Percentiles rank a stretch among this genome's conserved stretches.
phyloP scores from a whole-genome alignment of 2,329 filamentous ascomycete species.

The Taxawa tesnikishii region DNA sequence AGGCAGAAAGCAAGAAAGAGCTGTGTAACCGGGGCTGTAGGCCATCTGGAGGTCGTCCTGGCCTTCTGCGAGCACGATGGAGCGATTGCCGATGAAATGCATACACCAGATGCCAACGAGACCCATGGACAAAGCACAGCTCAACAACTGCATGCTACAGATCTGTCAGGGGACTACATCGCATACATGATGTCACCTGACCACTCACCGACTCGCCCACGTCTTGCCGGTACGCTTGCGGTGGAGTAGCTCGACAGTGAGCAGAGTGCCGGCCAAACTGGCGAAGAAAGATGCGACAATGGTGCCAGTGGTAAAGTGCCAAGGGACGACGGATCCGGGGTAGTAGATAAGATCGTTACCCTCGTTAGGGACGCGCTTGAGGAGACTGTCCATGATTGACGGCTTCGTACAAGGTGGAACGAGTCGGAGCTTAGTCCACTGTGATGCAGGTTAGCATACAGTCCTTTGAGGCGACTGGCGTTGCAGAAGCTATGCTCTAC shows the following conservation, averaged over 20 bases:
- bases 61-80: slow-evolving; percentile 58
- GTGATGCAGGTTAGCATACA: too few relatives aligned
- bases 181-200: not conserved
- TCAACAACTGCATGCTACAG: slow-evolving; percentile 27
- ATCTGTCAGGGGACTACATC: slow-evolving; percentile 1
- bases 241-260: slow-evolving; percentile 73
- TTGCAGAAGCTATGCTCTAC: too few relatives aligned
- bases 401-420: too few relatives aligned
- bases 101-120: slow-evolving; percentile 41
- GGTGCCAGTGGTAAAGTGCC: slow-evolving; percentile 42
- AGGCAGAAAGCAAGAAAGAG: slow-evolving; percentile 68
- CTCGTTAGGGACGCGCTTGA: too few relatives aligned
- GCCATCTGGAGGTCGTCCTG: slow-evolving; percentile 53
- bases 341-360: too few relatives aligned
- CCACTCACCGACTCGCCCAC: slow-evolving; percentile 54
- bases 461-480: too few relatives aligned
- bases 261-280: slow-evolving; percentile 64
- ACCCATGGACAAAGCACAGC: slow-evolving; percentile 31
- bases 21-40: slow-evolving; percentile 61
- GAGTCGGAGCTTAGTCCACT: too few relatives aligned
- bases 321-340: slow-evolving; percentile 16
- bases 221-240: slow-evolving; percentile 58
- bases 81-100: slow-evolving; percentile 77
- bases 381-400: too few relatives aligned
- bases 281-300: slow-evolving; percentile 56